Evolutionary conservation across 306 rosid species (phyloP), one percentile per base, ranked within the genome.

Genomic region (Hippophae rhamnoides): DNA sequence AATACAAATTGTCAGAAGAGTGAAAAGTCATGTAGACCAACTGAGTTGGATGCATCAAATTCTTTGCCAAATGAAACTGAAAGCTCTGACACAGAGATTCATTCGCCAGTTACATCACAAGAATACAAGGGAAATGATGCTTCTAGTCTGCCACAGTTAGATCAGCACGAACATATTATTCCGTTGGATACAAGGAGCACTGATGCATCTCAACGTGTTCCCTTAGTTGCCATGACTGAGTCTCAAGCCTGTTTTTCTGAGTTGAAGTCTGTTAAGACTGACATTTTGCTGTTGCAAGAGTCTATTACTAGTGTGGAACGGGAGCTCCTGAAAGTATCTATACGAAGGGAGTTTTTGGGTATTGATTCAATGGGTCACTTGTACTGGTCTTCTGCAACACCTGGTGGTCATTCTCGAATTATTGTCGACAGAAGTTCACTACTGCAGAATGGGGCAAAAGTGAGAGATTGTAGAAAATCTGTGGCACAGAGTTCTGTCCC

Each of bases 281-380:
- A 88, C 60, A 68, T 84, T 47, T 68, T 79, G 26, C 69, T 60
- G 40, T 72, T 86, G 66, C 83, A 84, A 57, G 94, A 89, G 46
- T 84, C 94, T 64, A 79, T 93, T 27, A 58, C 81, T 45, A 54
- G 68, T 59, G 50, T 61, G 54, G 90, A 77, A 72, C 80, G 71
- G 31, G 90, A 84, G 76, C 84, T 88, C 45, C 63, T 70, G 46
- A 93, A 73, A 86, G 72, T 86, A 14, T 84, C 86, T 50, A 76
- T 81, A 52, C 86, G 97, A 41, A 82, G 89, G 75, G 99, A 93
- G 64, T 84, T 80, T 72, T 60, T 93, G 76, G 99, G 99, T 38
- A 69, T 52, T 61, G 99, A 93, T 75, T 84, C 87, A 52, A 64
- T 73, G 52, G 90, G 95, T 72, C 70, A 89, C 55, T 59, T 86